Evolutionary conservation across 1,139 yeast species (phyloP), one percentile per base, ranked within the genome.

Genomic region (Pichia sp.): DNA sequence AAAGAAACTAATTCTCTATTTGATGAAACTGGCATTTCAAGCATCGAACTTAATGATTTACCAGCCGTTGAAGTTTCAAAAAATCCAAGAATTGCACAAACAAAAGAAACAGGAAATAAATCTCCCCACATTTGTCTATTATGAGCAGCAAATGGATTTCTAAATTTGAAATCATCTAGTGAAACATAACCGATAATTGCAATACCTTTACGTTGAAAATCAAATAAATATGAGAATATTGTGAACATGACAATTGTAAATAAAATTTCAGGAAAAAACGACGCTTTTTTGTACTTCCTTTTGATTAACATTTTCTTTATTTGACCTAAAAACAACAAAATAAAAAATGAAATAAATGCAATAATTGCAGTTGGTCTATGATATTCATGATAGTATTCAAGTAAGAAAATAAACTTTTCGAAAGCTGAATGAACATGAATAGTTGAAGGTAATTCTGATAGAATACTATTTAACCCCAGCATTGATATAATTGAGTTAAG

Each of bases 1-100:
- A 93, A 72, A 0, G 97, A 97, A 9, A 86, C 85, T 50, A 86
- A 69, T 62, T 86, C 95, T 58, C 91, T 73, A 62, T 86, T 85
- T 1, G 91, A 81, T 0, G 91, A 83, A 6, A 85, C 80, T 0
- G 88, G 85, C 44, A 81, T 66, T 59, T 83, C 82, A 55, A 79
- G 84, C 60, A 73, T 76, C 39, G 85, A 84, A 55, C 83, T 96
- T 53, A 77, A 74, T 10, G 87, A 85, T 70, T 87, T 87, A 38
- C 93, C 87, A 0, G 98, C 97, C 0, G 96, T 90, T 0, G 97
- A 87, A 6, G 96, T 85, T 67, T 93, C 98, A 62, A 93, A 88
- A 62, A 93, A 88, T 0, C 99, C 99, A 43, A 93, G 72, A 68
- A 90, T 80, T 0, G 97, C 96, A 57, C 90, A 83, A 55, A 87